Evolutionary conservation across 1,139 yeast species (phyloP).

Genomic region (Yamadazyma sp.): DNA sequence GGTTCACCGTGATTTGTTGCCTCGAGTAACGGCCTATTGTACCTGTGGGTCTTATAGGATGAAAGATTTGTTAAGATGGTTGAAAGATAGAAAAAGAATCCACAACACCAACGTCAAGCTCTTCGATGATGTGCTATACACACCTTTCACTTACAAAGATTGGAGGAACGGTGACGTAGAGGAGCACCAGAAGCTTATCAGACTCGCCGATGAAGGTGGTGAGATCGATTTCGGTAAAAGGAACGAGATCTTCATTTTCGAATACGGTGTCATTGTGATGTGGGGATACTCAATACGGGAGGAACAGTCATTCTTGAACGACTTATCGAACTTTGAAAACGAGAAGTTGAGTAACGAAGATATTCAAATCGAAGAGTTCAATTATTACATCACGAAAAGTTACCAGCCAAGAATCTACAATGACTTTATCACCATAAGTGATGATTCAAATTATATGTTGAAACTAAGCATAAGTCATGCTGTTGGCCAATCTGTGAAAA

Average conservation of each 20-base stretch:
- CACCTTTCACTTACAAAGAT: conserved; percentile 83
- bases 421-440: conserved; percentile 89
- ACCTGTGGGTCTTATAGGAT: conserved; percentile 90
- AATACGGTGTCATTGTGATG: conserved; percentile 89
- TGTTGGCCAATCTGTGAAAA: conserved; percentile 88
- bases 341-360: conserved; percentile 91
- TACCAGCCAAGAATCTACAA: conserved; percentile 95
- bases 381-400: conserved; percentile 86
- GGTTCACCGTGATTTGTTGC: conserved; percentile 77
- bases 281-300: conserved; percentile 92
- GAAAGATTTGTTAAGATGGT: conserved; percentile 83
- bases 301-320: conserved; percentile 79
- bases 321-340: conserved; percentile 82
- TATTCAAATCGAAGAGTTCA: conserved; percentile 90
- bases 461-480: conserved; percentile 90
- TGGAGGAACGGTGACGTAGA: conserved; percentile 55
- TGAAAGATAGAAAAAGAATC: conserved; percentile 71
- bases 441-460: conserved; percentile 86
- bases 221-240: conserved; percentile 81
- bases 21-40: conserved; percentile 94
- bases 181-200: conserved; percentile 45
- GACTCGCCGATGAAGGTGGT: conserved; percentile 92
- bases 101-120: conserved; percentile 82
- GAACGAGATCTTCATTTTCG: conserved; percentile 84
- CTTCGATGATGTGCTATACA: conserved; percentile 90